phyloP scores from a whole-genome alignment of 352 stramenopile species.

The Phytophthora multivora region DNA sequence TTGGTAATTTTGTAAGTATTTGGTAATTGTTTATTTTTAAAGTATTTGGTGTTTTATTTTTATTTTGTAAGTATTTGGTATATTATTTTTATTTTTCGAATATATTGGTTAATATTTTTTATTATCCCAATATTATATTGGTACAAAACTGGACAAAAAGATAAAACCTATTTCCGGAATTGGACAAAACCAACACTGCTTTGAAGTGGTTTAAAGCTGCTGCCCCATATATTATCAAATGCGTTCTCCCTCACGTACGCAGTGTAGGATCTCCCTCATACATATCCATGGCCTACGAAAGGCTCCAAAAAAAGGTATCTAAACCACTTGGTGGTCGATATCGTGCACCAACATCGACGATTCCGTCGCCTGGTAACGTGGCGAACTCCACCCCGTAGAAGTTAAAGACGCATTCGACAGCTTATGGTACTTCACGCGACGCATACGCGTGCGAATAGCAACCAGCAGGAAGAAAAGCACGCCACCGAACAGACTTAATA shows the following conservation, averaged over 20 bases:
- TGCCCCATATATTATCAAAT: slow-evolving; percentile 10
- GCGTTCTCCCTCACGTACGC: neutral
- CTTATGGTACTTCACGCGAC: slow-evolving; percentile 29
- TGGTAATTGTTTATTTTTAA: no score
- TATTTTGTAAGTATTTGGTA: no score
- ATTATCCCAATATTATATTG: no score
- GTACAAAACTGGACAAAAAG: no score
- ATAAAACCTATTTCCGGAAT: no score
- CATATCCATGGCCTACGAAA: slow-evolving; percentile 11
- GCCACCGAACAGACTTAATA: slow-evolving; percentile 17
- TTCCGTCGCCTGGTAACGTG: slow-evolving; percentile 16
- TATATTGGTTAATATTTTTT: no score
- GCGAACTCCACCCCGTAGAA: slow-evolving; percentile 2
- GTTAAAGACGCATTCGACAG: slow-evolving; percentile 12
- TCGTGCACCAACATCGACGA: slow-evolving; percentile 15
- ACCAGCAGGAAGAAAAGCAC: slow-evolving; percentile 26
- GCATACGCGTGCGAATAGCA: slow-evolving; percentile 15
- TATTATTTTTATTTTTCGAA: no score
- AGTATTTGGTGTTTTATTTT: no score
- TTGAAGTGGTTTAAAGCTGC: no score
- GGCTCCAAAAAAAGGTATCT: slow-evolving; percentile 10
- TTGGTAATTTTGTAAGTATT: no score
- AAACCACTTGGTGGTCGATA: slow-evolving; percentile 29
- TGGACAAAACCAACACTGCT: no score
- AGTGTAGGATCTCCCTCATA: slow-evolving; percentile 6